Evolutionary conservation across 1,284 basidiomycete genomes (phyloP), one percentile per base, ranked within the genome.

Genomic region (Cystobasidiaceae sp.): DNA sequence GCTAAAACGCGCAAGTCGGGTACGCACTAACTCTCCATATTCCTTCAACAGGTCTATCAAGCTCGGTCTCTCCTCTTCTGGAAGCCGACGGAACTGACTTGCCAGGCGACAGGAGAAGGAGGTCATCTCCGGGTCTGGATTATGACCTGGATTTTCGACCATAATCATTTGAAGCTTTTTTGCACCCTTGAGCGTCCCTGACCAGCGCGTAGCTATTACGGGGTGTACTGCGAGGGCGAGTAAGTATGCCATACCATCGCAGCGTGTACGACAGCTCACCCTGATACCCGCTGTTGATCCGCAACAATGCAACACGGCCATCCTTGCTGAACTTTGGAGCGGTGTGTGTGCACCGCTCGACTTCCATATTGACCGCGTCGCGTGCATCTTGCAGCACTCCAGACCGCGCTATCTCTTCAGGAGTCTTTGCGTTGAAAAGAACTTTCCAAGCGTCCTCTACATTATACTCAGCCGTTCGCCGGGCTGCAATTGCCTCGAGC

Each of bases 201-300:
- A 73, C 77, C 77, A 78, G 37, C 77, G 69, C 3, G 77, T 78
- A 0, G 76, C 77, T 19, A 78, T 76, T 2, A 78, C 76, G 1
- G 77, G 77, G 54, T 78, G 77, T 0, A 78, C 77, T 76, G 43
- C 13, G 17, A 23, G 21, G 30, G 21, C 28, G 23, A 19, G 39
- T 11, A 28, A 32, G 6, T 6, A 15, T 27, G 0, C 3, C 25
- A 48, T 23, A 6, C 11, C 13, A 27, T 25, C n/a, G 11, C 19
- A 23, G 25, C 33, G 34, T 4, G n/a, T 13, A 41, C 25, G 4
- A n/a, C 8, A 32, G 54, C 73, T 51, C 55, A 76, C 77, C 71
- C 71, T 78, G 77, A 58, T 75, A 78, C 1, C 74, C 77, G 7
- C 73, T 73, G 33, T 76, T 68, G 0, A 78, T 72, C 0, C 71